Conservation (phyloP, 345 rosid species). For the Reutealis trisperma region DNA sequence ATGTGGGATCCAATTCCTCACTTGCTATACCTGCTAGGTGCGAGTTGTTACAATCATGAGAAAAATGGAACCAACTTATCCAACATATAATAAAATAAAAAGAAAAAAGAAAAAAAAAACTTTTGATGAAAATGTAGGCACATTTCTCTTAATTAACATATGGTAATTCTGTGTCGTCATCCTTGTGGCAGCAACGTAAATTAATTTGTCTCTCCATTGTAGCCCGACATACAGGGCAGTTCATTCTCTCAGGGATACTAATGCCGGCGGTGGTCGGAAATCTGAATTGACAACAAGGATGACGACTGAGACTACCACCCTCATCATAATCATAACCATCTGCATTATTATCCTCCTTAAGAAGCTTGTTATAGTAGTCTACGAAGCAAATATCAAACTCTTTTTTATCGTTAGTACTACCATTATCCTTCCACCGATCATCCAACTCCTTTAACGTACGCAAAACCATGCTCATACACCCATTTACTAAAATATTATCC, state of each 20-base stretch:
- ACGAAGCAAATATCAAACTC: conserved; percentile 53
- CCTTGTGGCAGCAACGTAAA: conserved; percentile 77
- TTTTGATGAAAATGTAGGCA: too few species aligned
- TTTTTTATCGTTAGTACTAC: conserved; percentile 36
- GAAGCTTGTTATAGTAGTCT: conserved; percentile 55
- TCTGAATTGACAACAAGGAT: conserved; percentile 74
- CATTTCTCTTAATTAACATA: too few species aligned
- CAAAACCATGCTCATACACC: conserved; percentile 48
- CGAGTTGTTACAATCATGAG: too few species aligned
- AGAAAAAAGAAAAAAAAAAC: too few species aligned
- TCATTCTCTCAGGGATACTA: conserved; percentile 60
- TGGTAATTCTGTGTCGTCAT: conserved; percentile 1
- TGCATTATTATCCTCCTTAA: background rate
- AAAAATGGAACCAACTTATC: too few species aligned
- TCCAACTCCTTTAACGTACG: conserved; percentile 44
- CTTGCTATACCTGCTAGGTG: too few species aligned
- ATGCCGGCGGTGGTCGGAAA: conserved; percentile 52
- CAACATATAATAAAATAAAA: too few species aligned
- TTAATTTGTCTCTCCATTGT: conserved; percentile 64
- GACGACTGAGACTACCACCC: conserved; percentile 8
- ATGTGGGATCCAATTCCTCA: too few species aligned
- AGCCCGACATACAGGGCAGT: conserved; percentile 73
- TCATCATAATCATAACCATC: too few species aligned
- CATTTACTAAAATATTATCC: conserved; percentile 48
- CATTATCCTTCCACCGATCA: too few species aligned